Base-by-base conservation (phyloP, 2,329 filamentous ascomycete species). In the Myriosclerotinia duriaeana region DNA sequence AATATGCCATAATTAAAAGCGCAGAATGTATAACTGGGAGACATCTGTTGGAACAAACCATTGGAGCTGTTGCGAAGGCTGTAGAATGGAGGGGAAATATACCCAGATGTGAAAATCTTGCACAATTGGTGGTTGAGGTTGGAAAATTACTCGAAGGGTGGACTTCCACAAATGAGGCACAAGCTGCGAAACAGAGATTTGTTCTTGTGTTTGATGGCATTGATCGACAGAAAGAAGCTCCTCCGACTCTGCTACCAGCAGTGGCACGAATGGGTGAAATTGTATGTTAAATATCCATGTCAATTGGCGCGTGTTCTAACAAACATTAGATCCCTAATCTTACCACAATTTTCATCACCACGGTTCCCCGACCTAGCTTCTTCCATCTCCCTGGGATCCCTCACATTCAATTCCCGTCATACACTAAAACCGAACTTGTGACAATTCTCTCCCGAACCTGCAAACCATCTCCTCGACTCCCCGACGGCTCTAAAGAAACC, bases 171-270 rank as follows among this genome's bases (percentile, higher is more conserved):
- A 64, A 65, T 22, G 61, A 77, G 78, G 50, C 71, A 75, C 26
- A 65, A 64, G 59, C 52, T 65, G 52, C 50, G 38, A 66, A 72
- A 75, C 56, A 81, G 80, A 70, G 89, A 70, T 93, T 97, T 72
- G 87, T 94, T 11, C 78, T 98, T 67, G 91, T 97, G 14, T 84
- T 98, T 69, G 95, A 98, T 80, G 91, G 87, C 14, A 89, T 98
- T 66, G 94, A 98, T 77, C 85, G 84, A 69, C 91, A 97, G 77
- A 84, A 89, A 73, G 94, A 98, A 74, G 87, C 90, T 7, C 87
- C 90, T 7, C 84, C 87, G 3, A 96, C 92, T 1, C 79, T 98
- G 17, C 79, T 97, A 5, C 88, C 93, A 42, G 93, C 91, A 15
- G 79, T 99, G 69, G 91, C 90, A 30, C 85, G 93, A 68, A 78